Conservation (phyloP, 2,329 filamentous ascomycete species). For the Scopulariopsis brevicaulis region DNA sequence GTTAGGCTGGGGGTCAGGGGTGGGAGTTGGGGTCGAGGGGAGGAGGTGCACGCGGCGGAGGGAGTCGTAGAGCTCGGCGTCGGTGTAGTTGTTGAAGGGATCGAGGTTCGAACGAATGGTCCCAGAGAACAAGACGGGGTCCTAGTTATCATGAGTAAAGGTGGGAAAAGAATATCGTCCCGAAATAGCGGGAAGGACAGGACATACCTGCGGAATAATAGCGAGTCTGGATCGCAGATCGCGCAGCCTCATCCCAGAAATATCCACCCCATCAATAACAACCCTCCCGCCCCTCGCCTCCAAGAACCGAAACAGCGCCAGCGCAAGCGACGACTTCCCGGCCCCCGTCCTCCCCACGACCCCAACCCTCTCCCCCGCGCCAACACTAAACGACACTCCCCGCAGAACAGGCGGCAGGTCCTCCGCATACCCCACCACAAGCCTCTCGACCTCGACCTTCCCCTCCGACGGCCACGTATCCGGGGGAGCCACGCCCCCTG, state of each 20-base stretch:
- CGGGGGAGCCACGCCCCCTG: slow-evolving; percentile 48
- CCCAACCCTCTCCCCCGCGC: slow-evolving; percentile 59
- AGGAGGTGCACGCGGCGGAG: slow-evolving; percentile 53
- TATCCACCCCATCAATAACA: slow-evolving; percentile 62
- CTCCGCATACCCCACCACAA: slow-evolving; percentile 61
- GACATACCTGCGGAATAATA: slow-evolving; percentile 57
- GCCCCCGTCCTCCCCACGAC: slow-evolving; percentile 70
- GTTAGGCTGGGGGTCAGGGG: slow-evolving; percentile 27
- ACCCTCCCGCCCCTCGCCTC: slow-evolving; percentile 57
- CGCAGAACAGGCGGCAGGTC: slow-evolving; percentile 62
- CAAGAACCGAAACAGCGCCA: slow-evolving; percentile 71
- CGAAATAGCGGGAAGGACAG: no score
- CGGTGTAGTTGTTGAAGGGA: slow-evolving; percentile 59
- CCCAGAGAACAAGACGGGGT: slow-evolving; percentile 72
- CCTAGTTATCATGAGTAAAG: slow-evolving; percentile 15
- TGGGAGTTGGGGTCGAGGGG: slow-evolving; percentile 16
- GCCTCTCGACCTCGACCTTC: slow-evolving; percentile 57
- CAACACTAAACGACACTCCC: slow-evolving; percentile 54
- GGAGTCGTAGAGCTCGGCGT: slow-evolving; percentile 57
- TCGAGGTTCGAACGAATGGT: slow-evolving; percentile 69
- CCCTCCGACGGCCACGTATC: slow-evolving; percentile 69
- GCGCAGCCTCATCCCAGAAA: slow-evolving; percentile 58
- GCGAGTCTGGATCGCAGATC: slow-evolving; percentile 63
- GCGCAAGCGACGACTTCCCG: slow-evolving; percentile 64
- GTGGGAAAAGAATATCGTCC: no score